phyloP scores from a whole-genome alignment of 2,329 filamentous ascomycete species.

The Penicillium oxalicum region DNA sequence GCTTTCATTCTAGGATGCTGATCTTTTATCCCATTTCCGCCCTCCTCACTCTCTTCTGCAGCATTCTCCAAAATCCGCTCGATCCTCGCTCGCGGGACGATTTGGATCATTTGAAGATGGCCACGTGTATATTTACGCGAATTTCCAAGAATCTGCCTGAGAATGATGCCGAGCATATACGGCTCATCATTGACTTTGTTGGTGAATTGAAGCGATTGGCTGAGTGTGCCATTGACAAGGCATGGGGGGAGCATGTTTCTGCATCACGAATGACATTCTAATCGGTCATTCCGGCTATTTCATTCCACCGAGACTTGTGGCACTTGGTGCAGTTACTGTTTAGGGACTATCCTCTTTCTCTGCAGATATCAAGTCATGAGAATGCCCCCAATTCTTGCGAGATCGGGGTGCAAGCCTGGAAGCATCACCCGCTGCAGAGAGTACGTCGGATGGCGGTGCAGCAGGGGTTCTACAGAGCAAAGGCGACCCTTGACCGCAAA shows the following conservation, averaged over 20 bases:
- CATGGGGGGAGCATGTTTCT: conserved; percentile 25
- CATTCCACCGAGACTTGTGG: too few species aligned
- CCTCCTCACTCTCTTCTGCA: conserved; percentile 51
- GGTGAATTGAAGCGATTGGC: conserved; percentile 42
- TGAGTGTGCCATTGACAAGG: conserved; percentile 41
- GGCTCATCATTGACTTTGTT: conserved; percentile 41
- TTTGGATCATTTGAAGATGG: conserved; percentile 42
- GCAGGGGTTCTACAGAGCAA: too few species aligned
- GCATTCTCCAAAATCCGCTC: conserved; percentile 46
- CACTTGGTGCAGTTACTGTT: too few species aligned
- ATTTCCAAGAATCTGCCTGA: conserved; percentile 24
- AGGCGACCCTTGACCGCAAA: too few species aligned
- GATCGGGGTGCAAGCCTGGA: too few species aligned
- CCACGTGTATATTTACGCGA: conserved; percentile 41
- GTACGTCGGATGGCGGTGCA: too few species aligned
- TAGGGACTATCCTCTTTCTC: too few species aligned
- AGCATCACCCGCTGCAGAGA: too few species aligned
- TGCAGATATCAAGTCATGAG: too few species aligned
- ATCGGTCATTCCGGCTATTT: neutral
- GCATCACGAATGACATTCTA: conserved; percentile 1
- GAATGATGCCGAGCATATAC: conserved; percentile 38
- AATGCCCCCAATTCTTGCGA: too few species aligned
- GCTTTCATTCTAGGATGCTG: conserved; percentile 40
- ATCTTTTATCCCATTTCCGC: conserved; percentile 54
- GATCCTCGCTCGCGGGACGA: conserved; percentile 42